Evolutionary conservation across 176 grass and related monocot species (phyloP).

Genomic region (Paspalum notatum): DNA sequence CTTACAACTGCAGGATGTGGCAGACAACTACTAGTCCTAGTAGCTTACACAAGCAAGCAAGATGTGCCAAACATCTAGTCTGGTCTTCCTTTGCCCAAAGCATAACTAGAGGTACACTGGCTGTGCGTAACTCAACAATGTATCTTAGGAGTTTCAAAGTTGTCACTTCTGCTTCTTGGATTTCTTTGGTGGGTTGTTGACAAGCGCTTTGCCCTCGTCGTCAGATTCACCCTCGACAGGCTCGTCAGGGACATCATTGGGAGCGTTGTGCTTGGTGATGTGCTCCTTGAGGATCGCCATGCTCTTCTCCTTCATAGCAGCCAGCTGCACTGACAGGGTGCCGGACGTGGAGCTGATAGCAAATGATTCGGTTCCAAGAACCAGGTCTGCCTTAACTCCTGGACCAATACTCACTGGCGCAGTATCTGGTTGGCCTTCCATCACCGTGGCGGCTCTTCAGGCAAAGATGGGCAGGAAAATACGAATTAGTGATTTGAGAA

Average conservation of each 20-base stretch:
- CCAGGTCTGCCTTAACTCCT: conserved; percentile 58
- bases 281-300: conserved; percentile 78
- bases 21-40: too few species aligned
- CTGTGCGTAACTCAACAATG: not conserved
- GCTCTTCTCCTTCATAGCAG: conserved; percentile 70
- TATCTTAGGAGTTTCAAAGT: not conserved
- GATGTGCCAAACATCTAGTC: too few species aligned
- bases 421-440: conserved; percentile 43
- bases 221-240: conserved; percentile 52
- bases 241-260: conserved; percentile 75
- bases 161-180: conserved; percentile 68
- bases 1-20: too few species aligned
- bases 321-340: conserved; percentile 67
- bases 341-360: conserved; percentile 50
- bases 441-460: conserved; percentile 20
- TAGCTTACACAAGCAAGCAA: too few species aligned
- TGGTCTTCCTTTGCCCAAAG: too few species aligned
- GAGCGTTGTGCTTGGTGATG: conserved; percentile 69
- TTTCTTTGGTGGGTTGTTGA: conserved; percentile 74
- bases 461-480: too few species aligned
- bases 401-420: not conserved
- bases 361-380: conserved; percentile 59
- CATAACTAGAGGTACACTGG: not conserved
- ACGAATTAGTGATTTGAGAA: too few species aligned
- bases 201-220: conserved; percentile 36